Percentiles rank a stretch among this genome's conserved stretches.
These are phyloP conservation scores for Bauhinia variegata DNA, from an alignment of 306 rosid species.

Conservation along the genomic window DNA sequence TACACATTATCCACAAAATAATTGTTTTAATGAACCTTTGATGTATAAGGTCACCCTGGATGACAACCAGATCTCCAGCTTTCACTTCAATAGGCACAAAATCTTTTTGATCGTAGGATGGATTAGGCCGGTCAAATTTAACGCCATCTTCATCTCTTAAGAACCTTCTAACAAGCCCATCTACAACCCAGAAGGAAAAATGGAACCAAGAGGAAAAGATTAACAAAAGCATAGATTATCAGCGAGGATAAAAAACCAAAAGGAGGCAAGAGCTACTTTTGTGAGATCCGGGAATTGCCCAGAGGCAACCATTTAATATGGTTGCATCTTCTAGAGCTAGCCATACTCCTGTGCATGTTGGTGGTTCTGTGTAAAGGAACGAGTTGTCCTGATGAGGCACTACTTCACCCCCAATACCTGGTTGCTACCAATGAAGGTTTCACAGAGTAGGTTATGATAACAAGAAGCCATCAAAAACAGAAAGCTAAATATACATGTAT, in stretches of 20 bases:
- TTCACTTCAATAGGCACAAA: constrained; percentile 91
- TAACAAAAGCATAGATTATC: constrained; percentile 2
- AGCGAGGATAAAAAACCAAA: not conserved
- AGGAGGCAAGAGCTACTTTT: constrained; percentile 54
- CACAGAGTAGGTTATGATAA: constrained; percentile 16
- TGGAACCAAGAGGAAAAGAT: constrained; percentile 5
- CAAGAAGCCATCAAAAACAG: constrained; percentile 19
- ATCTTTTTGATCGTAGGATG: constrained; percentile 68
- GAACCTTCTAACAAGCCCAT: constrained; percentile 91
- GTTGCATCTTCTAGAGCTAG: constrained; percentile 93
- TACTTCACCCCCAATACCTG: constrained; percentile 96
- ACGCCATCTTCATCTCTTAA: constrained; percentile 77
- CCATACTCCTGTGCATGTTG: constrained; percentile 96
- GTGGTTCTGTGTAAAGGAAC: constrained; percentile 86
- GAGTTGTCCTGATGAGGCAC: constrained; percentile 99
- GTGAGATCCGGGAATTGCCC: constrained; percentile 98
- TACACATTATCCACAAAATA: constrained; percentile 11
- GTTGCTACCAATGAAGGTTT: constrained; percentile 66
- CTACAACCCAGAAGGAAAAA: constrained; percentile 42
- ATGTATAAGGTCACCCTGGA: constrained; percentile 70
- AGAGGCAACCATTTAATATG: constrained; percentile 74
- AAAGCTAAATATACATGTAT: not conserved
- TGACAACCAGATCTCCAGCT: constrained; percentile 60
- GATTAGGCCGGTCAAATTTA: constrained; percentile 77
- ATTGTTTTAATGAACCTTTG: constrained; percentile 48